These are phyloP conservation scores for Trichosanthes truncata DNA, from an alignment of 306 rosid genomes.

Conservation along the genomic window DNA sequence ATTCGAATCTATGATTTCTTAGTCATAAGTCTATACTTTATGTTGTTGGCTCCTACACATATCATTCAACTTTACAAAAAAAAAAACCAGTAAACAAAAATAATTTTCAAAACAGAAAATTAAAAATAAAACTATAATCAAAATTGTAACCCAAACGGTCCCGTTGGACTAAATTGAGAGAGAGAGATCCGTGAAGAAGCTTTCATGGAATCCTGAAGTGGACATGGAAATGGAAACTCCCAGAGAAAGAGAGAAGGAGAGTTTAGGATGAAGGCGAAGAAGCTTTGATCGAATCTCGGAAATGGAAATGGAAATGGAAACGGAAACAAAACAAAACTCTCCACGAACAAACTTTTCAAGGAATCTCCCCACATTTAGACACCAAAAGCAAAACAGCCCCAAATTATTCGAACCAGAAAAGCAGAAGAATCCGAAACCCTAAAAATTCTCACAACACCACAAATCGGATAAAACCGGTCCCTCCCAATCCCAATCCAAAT, in stretches of 20 bases:
- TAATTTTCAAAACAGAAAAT: no score
- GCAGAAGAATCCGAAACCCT: background rate
- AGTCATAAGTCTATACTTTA: no score
- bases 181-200: background rate
- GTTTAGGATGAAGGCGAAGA: background rate
- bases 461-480: background rate
- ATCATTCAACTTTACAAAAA: no score
- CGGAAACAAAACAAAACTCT: background rate
- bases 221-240: background rate
- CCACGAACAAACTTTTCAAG: background rate
- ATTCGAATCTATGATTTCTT: no score
- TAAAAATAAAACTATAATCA: no score
- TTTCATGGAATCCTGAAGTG: background rate
- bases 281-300: background rate
- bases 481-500: background rate
- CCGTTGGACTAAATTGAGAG: background rate
- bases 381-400: background rate
- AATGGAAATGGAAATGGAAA: background rate
- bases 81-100: no score
- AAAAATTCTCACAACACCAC: background rate
- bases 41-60: no score
- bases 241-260: background rate
- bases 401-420: background rate
- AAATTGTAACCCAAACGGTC: no score
- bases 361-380: background rate